phyloP scores from a whole-genome alignment of 2,329 filamentous ascomycete genomes.

The Laburnicola sp. region DNA sequence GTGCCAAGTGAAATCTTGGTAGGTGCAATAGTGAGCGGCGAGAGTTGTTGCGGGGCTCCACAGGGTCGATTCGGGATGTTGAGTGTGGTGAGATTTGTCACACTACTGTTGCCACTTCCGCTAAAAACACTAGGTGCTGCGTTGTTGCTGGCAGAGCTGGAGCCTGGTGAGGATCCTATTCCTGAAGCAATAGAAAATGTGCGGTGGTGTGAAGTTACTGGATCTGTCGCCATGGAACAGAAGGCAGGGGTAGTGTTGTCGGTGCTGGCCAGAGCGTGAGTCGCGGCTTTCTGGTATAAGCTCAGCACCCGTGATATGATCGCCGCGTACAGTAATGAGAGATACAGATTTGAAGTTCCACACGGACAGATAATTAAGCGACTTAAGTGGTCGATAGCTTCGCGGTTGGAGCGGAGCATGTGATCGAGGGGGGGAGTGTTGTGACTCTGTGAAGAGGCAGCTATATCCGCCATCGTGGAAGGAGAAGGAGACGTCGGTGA shows the following conservation, averaged over 20 bases:
- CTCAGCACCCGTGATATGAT: slow-evolving; percentile 27
- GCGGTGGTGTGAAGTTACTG: no score
- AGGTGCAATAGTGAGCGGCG: slow-evolving; percentile 11
- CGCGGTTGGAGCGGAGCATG: slow-evolving; percentile 28
- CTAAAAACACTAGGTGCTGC: no score
- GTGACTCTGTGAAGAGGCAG: not conserved
- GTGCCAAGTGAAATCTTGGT: slow-evolving; percentile 23
- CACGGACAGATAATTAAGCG: slow-evolving; percentile 26
- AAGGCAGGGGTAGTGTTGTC: not conserved
- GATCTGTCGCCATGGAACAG: no score
- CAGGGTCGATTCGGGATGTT: no score
- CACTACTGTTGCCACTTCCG: no score
- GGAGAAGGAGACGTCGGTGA: not conserved
- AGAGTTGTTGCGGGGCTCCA: no score
- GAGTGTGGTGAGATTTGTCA: no score
- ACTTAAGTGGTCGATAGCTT: slow-evolving; percentile 25
- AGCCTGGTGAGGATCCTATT: no score
- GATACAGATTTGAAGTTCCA: slow-evolving; percentile 18
- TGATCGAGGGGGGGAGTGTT: slow-evolving; percentile 21
- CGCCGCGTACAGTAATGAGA: slow-evolving; percentile 29
- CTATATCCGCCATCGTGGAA: not conserved
- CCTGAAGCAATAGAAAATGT: no score
- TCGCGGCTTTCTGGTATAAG: slow-evolving; percentile 25
- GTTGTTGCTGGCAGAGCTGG: no score
- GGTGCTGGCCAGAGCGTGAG: no score